These are phyloP conservation scores for Coniophora puteana DNA, from an alignment of 1,284 basidiomycete species.

Conservation along the genomic window DNA sequence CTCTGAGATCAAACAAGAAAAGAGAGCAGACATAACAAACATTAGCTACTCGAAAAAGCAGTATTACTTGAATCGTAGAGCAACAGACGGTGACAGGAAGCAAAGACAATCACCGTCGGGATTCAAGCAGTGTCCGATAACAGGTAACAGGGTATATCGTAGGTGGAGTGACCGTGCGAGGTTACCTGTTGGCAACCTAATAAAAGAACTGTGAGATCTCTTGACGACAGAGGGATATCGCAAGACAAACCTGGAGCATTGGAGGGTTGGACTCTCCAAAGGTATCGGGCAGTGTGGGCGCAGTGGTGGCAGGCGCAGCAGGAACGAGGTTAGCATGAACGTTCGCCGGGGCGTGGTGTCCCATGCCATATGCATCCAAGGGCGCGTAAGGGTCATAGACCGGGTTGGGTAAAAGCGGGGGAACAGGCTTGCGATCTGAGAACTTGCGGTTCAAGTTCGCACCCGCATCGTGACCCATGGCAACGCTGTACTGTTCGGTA, in stretches of 20 bases:
- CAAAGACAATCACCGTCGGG: conserved; percentile 7
- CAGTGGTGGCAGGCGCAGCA: background rate
- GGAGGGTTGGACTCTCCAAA: conserved; percentile 1
- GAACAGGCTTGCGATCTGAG: conserved; percentile 29
- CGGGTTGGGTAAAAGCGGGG: conserved; percentile 22
- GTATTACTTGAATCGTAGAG: no score
- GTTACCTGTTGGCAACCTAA: conserved; percentile 9
- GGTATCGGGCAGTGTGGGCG: background rate
- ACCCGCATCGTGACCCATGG: conserved; percentile 13
- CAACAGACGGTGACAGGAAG: conserved; percentile 2
- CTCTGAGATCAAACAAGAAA: no score
- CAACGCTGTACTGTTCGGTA: conserved; percentile 8
- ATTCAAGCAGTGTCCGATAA: conserved; percentile 8
- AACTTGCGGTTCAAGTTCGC: conserved; percentile 29
- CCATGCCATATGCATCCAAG: conserved; percentile 5
- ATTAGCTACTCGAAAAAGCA: no score
- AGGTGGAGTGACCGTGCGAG: conserved; percentile 1
- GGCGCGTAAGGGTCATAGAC: conserved; percentile 21
- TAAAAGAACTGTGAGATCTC: conserved; percentile 1
- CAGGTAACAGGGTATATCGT: conserved; percentile 9
- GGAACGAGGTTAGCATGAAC: background rate
- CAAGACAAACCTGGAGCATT: conserved; percentile 11
- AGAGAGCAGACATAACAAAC: no score
- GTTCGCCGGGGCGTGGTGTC: conserved; percentile 2
- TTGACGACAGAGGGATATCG: background rate